Evolutionary conservation across 2,329 filamentous ascomycete species (phyloP).

Genomic region (Pseudopyricularia javanii): DNA sequence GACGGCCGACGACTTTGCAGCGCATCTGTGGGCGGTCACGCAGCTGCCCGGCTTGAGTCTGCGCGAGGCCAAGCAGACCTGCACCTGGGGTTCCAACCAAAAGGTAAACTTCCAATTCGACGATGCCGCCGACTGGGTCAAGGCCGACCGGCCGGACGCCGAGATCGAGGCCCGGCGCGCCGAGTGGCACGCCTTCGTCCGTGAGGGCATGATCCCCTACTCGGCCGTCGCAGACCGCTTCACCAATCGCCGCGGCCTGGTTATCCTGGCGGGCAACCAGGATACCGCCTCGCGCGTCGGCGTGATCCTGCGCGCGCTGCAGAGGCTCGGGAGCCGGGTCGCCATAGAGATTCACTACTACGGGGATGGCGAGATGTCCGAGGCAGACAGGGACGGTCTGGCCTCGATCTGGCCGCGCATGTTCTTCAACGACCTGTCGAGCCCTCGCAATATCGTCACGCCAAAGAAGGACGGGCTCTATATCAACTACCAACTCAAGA

Average conservation of each 20-base stretch:
- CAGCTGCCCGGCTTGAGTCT: slow-evolving; percentile 1
- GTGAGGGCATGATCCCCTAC: slow-evolving; percentile 5
- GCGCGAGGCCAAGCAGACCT: slow-evolving; percentile 5
- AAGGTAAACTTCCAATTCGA: slow-evolving; percentile 6
- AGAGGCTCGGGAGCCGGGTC: slow-evolving; percentile 9
- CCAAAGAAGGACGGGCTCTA: slow-evolving; percentile 19
- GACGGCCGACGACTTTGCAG: slow-evolving; percentile 4
- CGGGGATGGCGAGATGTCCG: slow-evolving; percentile 12
- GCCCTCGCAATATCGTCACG: slow-evolving; percentile 16
- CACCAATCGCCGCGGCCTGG: slow-evolving; percentile 14
- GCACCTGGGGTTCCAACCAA: slow-evolving; percentile 4
- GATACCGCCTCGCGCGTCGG: slow-evolving; percentile 10
- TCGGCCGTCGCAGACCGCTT: slow-evolving; percentile 7
- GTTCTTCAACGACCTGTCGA: slow-evolving; percentile 16
- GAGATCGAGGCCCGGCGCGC: slow-evolving; percentile 4
- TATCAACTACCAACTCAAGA: slow-evolving; percentile 19
- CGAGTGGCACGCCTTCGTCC: slow-evolving; percentile 2
- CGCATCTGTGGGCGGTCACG: slow-evolving; percentile 5
- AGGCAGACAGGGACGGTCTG: slow-evolving; percentile 8
- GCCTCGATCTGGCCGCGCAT: slow-evolving; percentile 9
- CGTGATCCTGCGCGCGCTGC: slow-evolving; percentile 10
- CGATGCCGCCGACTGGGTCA: slow-evolving; percentile 5
- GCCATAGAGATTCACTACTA: slow-evolving; percentile 18
- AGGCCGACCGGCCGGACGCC: slow-evolving; percentile 3
- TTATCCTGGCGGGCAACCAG: slow-evolving; percentile 16